phyloP scores from a whole-genome alignment of 345 rosid genomes.

The Salix viminalis region DNA sequence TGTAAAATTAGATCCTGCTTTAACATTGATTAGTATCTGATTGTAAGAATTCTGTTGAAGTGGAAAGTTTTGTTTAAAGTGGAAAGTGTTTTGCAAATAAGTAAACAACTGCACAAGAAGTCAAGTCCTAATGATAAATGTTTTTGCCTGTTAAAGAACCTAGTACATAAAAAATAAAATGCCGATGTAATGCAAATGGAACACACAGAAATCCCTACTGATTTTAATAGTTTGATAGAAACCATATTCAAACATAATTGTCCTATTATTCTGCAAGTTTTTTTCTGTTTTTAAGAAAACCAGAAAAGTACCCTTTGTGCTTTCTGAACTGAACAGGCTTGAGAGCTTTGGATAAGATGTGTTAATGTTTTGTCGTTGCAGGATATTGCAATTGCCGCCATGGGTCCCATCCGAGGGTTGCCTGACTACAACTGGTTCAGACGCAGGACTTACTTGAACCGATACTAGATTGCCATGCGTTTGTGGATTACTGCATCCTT shows the following conservation, averaged over 20 bases:
- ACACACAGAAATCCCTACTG: neutral
- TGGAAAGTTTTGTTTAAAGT: neutral
- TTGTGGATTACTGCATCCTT: neutral
- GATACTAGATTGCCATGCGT: constrained; percentile 45
- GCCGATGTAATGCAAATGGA: neutral
- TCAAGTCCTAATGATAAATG: neutral
- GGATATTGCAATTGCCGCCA: constrained; percentile 94
- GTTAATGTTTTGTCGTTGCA: constrained; percentile 18
- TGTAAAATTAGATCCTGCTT: neutral
- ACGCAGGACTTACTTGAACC: constrained; percentile 96
- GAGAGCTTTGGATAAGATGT: neutral
- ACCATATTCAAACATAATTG: neutral
- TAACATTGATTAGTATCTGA: neutral
- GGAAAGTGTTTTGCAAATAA: neutral
- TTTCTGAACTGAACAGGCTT: neutral
- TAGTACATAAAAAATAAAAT: neutral
- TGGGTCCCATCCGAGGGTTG: constrained; percentile 87
- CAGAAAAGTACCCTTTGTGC: neutral
- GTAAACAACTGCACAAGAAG: neutral
- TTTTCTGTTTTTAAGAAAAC: neutral
- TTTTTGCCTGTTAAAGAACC: neutral
- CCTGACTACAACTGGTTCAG: constrained; percentile 98
- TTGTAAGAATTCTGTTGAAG: neutral
- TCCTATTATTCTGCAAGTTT: neutral
- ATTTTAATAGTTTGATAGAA: neutral